Evolutionary conservation across 2,329 filamentous ascomycete genomes (phyloP).

Genomic region (Coniochaeta hoffmannii): DNA sequence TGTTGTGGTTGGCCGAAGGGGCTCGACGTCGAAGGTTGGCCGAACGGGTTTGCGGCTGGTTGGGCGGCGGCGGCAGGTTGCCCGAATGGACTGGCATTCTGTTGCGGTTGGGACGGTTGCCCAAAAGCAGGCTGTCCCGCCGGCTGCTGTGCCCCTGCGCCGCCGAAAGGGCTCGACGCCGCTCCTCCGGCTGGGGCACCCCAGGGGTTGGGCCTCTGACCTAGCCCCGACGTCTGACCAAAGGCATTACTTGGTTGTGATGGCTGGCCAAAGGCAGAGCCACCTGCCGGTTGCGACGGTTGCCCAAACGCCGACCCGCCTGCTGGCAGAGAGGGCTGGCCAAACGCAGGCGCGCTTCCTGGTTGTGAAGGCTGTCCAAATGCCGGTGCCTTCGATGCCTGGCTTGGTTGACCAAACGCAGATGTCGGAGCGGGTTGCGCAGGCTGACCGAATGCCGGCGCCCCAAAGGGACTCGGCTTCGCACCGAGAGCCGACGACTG

Average conservation of each 20-base stretch:
- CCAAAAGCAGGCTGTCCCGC: slow-evolving; percentile 9
- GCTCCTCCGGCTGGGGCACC: slow-evolving; percentile 7
- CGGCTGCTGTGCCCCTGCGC: slow-evolving; percentile 5
- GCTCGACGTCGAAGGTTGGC: slow-evolving; percentile 17
- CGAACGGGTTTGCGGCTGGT: slow-evolving; percentile 18
- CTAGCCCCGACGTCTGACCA: slow-evolving; percentile 15
- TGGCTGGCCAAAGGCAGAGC: too few species aligned
- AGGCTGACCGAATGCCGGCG: slow-evolving; percentile 32
- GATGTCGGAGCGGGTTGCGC: slow-evolving; percentile 16
- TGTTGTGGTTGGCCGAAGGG: slow-evolving; percentile 24
- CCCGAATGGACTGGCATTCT: slow-evolving; percentile 24
- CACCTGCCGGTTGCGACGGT: slow-evolving; percentile 17
- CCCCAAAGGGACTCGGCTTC: slow-evolving; percentile 21
- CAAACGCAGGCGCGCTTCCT: slow-evolving; percentile 26
- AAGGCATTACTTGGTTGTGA: slow-evolving; percentile 22
- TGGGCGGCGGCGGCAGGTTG: slow-evolving; percentile 14
- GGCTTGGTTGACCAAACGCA: slow-evolving; percentile 31
- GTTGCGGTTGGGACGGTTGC: slow-evolving; percentile 3
- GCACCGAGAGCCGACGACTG: slow-evolving; percentile 18
- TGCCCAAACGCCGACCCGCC: slow-evolving; percentile 29
- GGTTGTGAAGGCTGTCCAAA: slow-evolving; percentile 17
- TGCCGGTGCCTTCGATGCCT: slow-evolving; percentile 13
- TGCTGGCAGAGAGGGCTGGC: slow-evolving; percentile 5
- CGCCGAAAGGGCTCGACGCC: slow-evolving; percentile 15
- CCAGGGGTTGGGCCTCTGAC: slow-evolving; percentile 22